Base-by-base conservation (phyloP, 805 yeast genomes). In the Maudiozyma turicensis region DNA sequence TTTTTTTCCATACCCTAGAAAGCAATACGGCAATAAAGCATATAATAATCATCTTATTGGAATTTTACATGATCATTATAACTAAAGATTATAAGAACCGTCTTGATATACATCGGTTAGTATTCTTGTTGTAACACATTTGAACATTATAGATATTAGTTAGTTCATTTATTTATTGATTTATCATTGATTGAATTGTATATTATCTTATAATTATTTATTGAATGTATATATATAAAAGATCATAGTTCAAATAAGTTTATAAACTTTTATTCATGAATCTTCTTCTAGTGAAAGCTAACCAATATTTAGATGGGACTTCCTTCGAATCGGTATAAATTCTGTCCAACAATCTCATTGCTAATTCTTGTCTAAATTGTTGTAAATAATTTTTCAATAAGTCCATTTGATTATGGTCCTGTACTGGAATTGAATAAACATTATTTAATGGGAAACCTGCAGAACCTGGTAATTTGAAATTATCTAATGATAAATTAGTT, bases 351-450 rank as follows among this genome's bases (percentile, higher is more conserved):
- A 93, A 76, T 54, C 99, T 77, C 56, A 78, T 76, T 11, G 95
- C 86, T 62, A 90, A 73, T 66, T 93, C 98, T 70, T 93, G 98
- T 70, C 99, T 83, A 70, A 93, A 88, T 66, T 93, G 99, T 58
- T 82, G 83, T 55, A 93, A 74, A 65, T 93, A 93, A 11, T 79
- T 73, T 58, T 93, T 80, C 61, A 93, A 76, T 48, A 89, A 70
- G 50, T 91, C 93, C 49, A 82, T 81, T 53, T 88, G 96, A 49
- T 74, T 74, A 58, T 82, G 81, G 59, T 81, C 85, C 34, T 74
- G 70, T 20, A 96, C 93, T 8, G 95, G 78, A 44, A 78, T 56
- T 69, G 67, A 81, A 80, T 63, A 93, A 63, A 56, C 67, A 0
- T 88, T 77, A 66, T 90, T 91, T 67, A 93, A 74, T 15, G 98